Evolutionary conservation across 75 land plant genomes (phyloP), one percentile per base, ranked within the genome.

Genomic region (Pseudotsuga menziesii): DNA sequence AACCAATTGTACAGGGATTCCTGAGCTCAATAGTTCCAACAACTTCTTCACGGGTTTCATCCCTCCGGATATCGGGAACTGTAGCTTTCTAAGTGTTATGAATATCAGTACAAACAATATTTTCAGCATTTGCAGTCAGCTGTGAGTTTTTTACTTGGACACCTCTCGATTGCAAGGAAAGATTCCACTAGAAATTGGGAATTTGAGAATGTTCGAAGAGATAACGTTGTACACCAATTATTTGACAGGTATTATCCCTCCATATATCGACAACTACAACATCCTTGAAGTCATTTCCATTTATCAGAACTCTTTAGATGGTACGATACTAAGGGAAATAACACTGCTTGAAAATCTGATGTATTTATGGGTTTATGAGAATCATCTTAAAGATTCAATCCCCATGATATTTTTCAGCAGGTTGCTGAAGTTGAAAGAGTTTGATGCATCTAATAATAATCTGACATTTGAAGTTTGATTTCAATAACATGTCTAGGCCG

Each of bases 191-290:
- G 58, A 58, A 54, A 29, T 87, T 16, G 91, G 88, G 15, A 59
- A 77, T 25, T n/a, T 91, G 17, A 57, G 74, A 3, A 52, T 41
- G 3, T 84, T 91, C 13, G 61, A 74, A 14, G 63, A 67, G 4
- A 71, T 91, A 27, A 78, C 89, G 23, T 76, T 91, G 26, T 83
- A 29, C 57, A 35, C 44, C 13, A 92, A 92, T 63, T n/a, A 72
- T 5, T 80, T 94, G 19, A 78, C 78, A 15, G 97, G 97, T 12
- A 6, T 13, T 11, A 86, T 92, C 17, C 91, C 92, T 36, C 78
- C 83, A 58, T 75, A 78, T 35, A 39, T 92, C 36, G 96, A 92
- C 55, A 63, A 63, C 17, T 63, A 36, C 36, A 63, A 17, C 6
- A 17, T 11, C 62, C 62, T 60, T 8, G 26, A 60, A 60, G 62